phyloP scores from a whole-genome alignment of 371 early-diverging fungal species.

The Amoeboaphelidium protococcarum region DNA sequence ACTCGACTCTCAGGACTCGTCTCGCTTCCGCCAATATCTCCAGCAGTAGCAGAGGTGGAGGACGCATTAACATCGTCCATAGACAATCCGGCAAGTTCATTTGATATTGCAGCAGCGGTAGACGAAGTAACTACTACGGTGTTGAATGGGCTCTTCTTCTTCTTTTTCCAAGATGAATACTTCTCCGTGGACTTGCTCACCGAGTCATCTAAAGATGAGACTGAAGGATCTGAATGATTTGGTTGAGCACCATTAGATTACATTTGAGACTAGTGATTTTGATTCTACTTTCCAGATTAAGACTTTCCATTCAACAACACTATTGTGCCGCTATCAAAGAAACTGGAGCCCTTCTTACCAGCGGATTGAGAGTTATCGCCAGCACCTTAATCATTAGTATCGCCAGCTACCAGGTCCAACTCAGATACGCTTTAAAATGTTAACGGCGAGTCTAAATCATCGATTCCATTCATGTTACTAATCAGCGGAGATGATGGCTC shows the following conservation, averaged over 20 bases:
- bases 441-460: no score
- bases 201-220: neutral
- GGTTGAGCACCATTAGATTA: no score
- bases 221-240: neutral
- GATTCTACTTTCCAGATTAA: neutral
- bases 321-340: no score
- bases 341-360: no score
- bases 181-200: neutral
- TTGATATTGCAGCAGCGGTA: slow-evolving; percentile 13
- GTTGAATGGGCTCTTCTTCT: slow-evolving; percentile 1
- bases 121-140: slow-evolving; percentile 7
- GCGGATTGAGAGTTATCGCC: no score
- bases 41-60: neutral
- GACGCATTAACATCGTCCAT: slow-evolving; percentile 9
- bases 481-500: no score
- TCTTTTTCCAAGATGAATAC: neutral
- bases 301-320: no score
- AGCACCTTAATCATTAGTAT: no score
- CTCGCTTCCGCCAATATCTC: slow-evolving; percentile 3
- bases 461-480: no score
- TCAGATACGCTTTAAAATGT: no score
- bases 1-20: slow-evolving; percentile 5
- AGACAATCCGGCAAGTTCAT: slow-evolving; percentile 9
- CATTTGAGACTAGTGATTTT: neutral
- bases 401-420: no score